Evolutionary conservation across 1,284 basidiomycete genomes (phyloP), one percentile per base, ranked within the genome.

Genomic region (Ceratobasidium sp.): DNA sequence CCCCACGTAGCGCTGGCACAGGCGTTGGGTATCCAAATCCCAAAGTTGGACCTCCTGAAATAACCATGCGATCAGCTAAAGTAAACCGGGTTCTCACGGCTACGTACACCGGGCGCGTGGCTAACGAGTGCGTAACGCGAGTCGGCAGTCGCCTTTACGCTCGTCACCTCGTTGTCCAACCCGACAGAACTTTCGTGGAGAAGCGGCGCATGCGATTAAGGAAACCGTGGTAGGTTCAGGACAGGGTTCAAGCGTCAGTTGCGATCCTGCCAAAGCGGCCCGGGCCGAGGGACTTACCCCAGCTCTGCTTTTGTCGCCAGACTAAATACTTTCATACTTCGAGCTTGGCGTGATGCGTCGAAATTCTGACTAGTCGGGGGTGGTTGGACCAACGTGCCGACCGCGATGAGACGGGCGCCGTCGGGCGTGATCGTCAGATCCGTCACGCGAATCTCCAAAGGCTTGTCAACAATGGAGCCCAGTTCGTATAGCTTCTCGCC

Each of bases 371-470:
- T 42, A 29, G 31, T 54, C 17, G 64, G 64, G 29, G 53, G 27
- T 73, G 73, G 6, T 70, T 31, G 80, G 74, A 74, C 77, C 72
- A 85, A 85, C 80, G 90, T 88, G 32, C 94, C 94, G 53, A 94
- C 85, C 17, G 90, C 91, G 29, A 99, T 87, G 64, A 99, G 82
- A 68, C 89, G 87, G 68, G 85, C 84, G 72, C 89, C 88, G 78
- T 98, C 93, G 13, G 94, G 93, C 13, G 95, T 90, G 72, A 98
- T 83, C 56, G 90, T 89, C 74, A 98, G 86, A 76, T 95, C 93
- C 15, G 90, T 89, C 73, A 99, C 85, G 71, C 96, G 91, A 73
- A 94, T 90, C n/a, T 89, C 84, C n/a, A 86, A 85, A 34, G 84
- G 82, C 10, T 82, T 83, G 31, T 67, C 64, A 15, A 45, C 64